phyloP scores from a whole-genome alignment of 140 eudicot species.

The Cichorium intybus region DNA sequence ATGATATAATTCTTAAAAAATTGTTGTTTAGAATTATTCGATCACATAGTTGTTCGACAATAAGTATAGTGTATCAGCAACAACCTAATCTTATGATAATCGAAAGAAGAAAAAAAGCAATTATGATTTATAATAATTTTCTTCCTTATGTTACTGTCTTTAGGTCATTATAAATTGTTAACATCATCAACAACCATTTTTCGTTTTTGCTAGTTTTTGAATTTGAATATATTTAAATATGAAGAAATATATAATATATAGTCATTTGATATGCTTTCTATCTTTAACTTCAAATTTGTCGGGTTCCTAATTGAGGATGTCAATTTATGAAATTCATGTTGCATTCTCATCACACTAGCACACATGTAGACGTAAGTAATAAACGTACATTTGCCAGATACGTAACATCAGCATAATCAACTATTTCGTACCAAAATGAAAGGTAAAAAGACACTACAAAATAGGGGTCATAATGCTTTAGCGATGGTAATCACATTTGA shows the following conservation, averaged over 20 bases:
- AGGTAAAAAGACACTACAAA: constrained; percentile 3
- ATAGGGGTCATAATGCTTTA: background rate
- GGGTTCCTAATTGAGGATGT: background rate
- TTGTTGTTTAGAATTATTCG: background rate
- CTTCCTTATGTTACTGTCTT: no score
- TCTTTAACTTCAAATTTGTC: background rate
- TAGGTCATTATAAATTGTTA: no score
- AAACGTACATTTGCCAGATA: background rate
- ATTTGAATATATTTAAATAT: background rate
- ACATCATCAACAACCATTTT: no score
- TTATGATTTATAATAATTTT: no score
- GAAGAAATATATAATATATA: background rate
- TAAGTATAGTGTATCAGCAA: no score
- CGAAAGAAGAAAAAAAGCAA: no score
- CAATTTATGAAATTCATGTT: background rate
- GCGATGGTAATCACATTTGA: background rate
- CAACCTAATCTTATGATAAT: no score
- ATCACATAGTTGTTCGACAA: no score
- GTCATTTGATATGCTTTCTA: background rate
- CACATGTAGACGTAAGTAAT: background rate
- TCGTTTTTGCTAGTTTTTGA: no score
- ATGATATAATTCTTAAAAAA: background rate
- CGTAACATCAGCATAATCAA: background rate
- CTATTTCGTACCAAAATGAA: background rate
- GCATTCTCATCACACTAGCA: background rate